Percentiles rank a stretch among this genome's conserved stretches.
phyloP scores from a whole-genome alignment of 495 filamentous ascomycete species.

The Pseudevernia furfuracea region DNA sequence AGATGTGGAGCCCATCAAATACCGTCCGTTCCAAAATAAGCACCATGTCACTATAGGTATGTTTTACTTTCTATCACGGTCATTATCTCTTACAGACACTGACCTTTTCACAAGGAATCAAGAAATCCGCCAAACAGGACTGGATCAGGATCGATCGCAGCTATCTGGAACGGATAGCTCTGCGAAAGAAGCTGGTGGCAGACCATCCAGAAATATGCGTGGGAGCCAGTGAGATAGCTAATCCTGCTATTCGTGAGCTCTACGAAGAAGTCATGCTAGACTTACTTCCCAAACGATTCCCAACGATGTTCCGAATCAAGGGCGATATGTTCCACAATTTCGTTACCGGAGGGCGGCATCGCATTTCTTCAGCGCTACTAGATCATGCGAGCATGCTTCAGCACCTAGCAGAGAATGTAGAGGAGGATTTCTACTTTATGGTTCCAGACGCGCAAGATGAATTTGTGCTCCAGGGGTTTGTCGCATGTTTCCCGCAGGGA shows the following conservation, averaged over 20 bases:
- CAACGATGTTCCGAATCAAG: conserved; percentile 48
- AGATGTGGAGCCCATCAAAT: conserved; percentile 13
- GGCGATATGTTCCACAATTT: conserved; percentile 15
- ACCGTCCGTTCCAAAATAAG: conserved; percentile 18
- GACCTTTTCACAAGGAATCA: conserved; percentile 14
- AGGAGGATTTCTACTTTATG: conserved; percentile 72
- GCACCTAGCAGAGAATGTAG: conserved; percentile 36
- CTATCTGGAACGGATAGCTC: conserved; percentile 12
- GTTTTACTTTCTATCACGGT: not conserved
- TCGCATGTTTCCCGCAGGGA: conserved; percentile 64
- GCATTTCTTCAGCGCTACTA: conserved; percentile 36
- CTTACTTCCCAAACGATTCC: conserved; percentile 61
- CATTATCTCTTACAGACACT: not conserved
- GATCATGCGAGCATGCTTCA: conserved; percentile 34
- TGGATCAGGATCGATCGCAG: conserved; percentile 22
- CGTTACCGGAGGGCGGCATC: conserved; percentile 19
- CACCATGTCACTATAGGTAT: conserved; percentile 19
- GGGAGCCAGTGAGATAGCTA: conserved; percentile 4
- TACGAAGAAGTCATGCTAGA: conserved; percentile 55
- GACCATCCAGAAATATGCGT: conserved; percentile 4
- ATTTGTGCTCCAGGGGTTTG: conserved; percentile 60
- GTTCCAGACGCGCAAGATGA: conserved; percentile 36
- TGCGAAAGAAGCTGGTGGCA: conserved; percentile 16
- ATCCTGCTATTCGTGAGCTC: conserved; percentile 43
- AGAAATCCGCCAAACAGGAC: conserved; percentile 16